Conservation (phyloP, 176 grass and related monocot species). For the Oryza glumipatula region DNA sequence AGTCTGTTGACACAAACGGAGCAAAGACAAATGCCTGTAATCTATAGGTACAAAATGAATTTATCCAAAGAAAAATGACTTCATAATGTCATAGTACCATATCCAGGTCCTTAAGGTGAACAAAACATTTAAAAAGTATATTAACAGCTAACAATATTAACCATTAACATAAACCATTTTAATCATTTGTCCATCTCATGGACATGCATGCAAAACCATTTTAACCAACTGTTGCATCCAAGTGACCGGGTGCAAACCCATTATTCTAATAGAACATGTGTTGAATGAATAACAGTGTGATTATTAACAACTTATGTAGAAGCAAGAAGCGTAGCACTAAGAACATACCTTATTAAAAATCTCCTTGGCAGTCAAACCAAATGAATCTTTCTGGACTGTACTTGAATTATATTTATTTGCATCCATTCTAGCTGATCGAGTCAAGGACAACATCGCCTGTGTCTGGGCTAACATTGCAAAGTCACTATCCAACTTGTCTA, state of each 20-base stretch:
- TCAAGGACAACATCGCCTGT: constrained; percentile 58
- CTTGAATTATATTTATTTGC: constrained; percentile 54
- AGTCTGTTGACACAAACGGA: background rate
- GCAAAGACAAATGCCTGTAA: constrained; percentile 1
- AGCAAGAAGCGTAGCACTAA: background rate
- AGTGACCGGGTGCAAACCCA: background rate
- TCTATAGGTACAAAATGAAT: constrained; percentile 4
- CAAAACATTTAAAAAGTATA: background rate
- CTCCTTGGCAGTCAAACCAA: constrained; percentile 49
- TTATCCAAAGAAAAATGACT: background rate
- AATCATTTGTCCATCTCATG: constrained; percentile 14
- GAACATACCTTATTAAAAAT: constrained; percentile 56
- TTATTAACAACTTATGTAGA: background rate
- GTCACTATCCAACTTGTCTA: constrained; percentile 80
- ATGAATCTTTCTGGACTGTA: constrained; percentile 41
- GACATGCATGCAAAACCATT: background rate
- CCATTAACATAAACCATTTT: background rate
- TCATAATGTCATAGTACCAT: background rate
- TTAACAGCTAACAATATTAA: background rate
- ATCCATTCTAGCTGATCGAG: constrained; percentile 56
- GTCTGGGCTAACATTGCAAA: constrained; percentile 76
- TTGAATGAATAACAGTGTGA: constrained; percentile 7
- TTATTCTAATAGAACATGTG: constrained; percentile 9
- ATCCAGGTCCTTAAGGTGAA: background rate
- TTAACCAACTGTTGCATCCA: background rate